Percentiles rank a stretch among this genome's conserved stretches.
These are phyloP conservation scores for Coemansia sp. DNA, from an alignment of 192 early-diverging fungal genomes.

Conservation along the genomic window DNA sequence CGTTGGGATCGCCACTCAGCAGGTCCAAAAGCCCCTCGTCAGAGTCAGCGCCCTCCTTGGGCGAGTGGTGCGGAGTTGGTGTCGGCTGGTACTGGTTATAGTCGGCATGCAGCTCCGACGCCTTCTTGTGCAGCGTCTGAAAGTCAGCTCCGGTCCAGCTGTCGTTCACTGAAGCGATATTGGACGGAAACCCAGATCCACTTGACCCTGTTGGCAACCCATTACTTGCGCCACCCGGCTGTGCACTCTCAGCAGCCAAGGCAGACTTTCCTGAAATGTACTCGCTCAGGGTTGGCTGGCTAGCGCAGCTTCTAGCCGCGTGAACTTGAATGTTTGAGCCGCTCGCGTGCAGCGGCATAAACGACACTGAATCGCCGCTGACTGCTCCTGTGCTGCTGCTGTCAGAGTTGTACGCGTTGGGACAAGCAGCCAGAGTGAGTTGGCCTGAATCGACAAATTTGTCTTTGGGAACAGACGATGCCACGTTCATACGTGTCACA, in stretches of 20 bases:
- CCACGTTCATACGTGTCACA: background rate
- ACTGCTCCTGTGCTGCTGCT: background rate
- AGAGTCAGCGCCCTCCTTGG: constrained; percentile 25
- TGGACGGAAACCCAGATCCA: background rate
- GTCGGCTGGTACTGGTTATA: constrained; percentile 49
- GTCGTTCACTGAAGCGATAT: constrained; percentile 22
- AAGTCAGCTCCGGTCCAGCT: constrained; percentile 48
- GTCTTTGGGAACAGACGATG: background rate
- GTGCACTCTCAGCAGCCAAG: background rate
- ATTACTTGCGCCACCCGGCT: background rate
- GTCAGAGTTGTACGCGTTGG: background rate
- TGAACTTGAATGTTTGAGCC: background rate
- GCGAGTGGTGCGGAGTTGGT: constrained; percentile 53
- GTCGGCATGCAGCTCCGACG: constrained; percentile 31
- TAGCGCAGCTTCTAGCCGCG: background rate
- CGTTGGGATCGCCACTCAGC: constrained; percentile 38
- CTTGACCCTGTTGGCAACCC: background rate
- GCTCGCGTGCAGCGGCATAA: background rate
- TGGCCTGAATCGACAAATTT: background rate
- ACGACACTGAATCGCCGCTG: background rate
- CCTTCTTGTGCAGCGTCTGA: constrained; percentile 31
- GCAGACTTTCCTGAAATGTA: constrained; percentile 37
- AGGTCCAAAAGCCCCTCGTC: constrained; percentile 35
- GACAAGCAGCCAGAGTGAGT: background rate
- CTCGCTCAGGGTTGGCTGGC: constrained; percentile 51